Evolutionary conservation across 805 yeast genomes (phyloP), one percentile per base, ranked within the genome.

Genomic region (Candida ascalaphidarum): DNA sequence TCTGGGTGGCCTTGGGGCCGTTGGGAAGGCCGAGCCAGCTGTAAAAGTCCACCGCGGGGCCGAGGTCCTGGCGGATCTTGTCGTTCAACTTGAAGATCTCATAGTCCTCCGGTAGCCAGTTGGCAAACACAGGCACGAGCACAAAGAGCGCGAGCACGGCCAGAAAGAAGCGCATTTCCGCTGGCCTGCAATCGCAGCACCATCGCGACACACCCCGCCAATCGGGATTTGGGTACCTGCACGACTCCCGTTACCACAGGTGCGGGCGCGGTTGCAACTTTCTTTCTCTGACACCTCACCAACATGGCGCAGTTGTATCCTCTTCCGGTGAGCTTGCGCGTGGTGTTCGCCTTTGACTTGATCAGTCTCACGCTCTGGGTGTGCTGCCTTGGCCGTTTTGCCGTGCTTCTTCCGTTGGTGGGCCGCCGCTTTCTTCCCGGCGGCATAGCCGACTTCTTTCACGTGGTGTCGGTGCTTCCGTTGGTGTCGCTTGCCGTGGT

Each of bases 31-130:
- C 68, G 26, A 80, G 51, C 76, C 83, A 78, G 32, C 74, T 61
- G 61, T 85, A 85, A 48, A 85, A 79, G 22, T 80, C 65, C 21
- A 68, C 58, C 14, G 68, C 72, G 13, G 51, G 39, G 3, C 92
- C 88, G 29, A 82, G 61, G 39, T 79, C 86, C 24, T 60, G 50
- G 28, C 65, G 66, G 23, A 88, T 50, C 26, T 74, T 77, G 30
- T 78, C 76, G 32, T 77, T 77, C 30, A 84, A 61, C 30, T 69
- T 65, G 59, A 89, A 86, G 31, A 89, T 76, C 55, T 88, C 96
- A 19, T 80, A 65, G 52, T 89, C 96, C 31, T 71, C 75, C 0
- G 76, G 59, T 2, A 75, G 48, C 74, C 86, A 81, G 20, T 41
- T 33, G 9, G 60, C 43, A 8, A 53, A 39, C 1, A 55, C 23